phyloP scores from a whole-genome alignment of 139 green algal genomes.

The Auxenochlorella protothecoides region DNA sequence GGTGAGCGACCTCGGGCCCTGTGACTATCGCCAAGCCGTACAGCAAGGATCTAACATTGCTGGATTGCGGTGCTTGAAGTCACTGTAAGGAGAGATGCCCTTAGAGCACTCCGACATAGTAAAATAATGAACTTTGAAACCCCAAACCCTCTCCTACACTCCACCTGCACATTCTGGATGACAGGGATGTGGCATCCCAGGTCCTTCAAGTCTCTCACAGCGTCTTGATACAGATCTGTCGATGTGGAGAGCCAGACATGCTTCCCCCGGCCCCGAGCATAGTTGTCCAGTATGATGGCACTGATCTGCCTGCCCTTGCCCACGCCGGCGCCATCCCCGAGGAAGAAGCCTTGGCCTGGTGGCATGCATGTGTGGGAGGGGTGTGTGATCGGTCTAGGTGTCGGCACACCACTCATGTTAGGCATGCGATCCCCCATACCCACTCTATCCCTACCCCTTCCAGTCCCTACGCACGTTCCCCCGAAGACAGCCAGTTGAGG shows the following conservation, averaged over 20 bases:
- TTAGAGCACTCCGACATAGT: too few relatives aligned
- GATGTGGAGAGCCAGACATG: constrained; percentile 65
- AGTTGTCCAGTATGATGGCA: constrained; percentile 79
- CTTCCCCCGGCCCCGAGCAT: constrained; percentile 44
- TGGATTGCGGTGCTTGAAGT: too few relatives aligned
- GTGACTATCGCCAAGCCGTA: neutral
- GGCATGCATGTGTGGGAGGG: too few relatives aligned
- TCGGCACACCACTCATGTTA: neutral
- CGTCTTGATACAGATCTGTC: constrained; percentile 51
- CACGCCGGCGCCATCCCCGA: constrained; percentile 74
- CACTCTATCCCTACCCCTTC: too few relatives aligned
- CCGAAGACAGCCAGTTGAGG: constrained; percentile 54
- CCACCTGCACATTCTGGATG: constrained; percentile 9
- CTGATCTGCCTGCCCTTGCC: constrained; percentile 73
- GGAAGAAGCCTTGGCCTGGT: constrained; percentile 35
- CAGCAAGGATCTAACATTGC: neutral
- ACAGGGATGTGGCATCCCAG: constrained; percentile 50
- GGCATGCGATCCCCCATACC: too few relatives aligned
- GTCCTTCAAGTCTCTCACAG: constrained; percentile 49
- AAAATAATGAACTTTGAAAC: too few relatives aligned
- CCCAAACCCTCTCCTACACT: too few relatives aligned
- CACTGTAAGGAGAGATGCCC: too few relatives aligned
- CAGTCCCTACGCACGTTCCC: constrained; percentile 28
- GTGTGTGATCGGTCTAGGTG: too few relatives aligned
- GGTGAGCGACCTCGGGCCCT: neutral